Base-by-base conservation (phyloP, 768 basidiomycete species). In the Termitomyces sp. region DNA sequence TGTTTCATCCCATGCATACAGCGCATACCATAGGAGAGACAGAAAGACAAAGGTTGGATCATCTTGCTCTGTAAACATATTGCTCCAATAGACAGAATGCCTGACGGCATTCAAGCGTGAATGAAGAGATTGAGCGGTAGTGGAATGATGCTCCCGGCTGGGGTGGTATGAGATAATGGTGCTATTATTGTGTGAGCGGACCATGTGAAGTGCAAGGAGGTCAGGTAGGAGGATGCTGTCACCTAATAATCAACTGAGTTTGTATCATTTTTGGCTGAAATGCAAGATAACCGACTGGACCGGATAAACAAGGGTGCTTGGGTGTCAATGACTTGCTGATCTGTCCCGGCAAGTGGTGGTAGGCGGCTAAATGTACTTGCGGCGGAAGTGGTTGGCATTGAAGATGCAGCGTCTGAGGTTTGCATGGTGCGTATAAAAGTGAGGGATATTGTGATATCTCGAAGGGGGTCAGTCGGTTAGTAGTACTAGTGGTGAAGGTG, bases 1-100 rank as follows among this genome's bases (percentile, higher is more conserved):
- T 0, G 80, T 68, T 63, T 85, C 81, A 46, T 85, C 84, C 74
- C 84, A 85, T 0, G 82, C 76, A 60, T 85, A 85, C 25, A 84
- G 60, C 0, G 81, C 76, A 53, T 83, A 82, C 84, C 83, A 85
- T 22, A 85, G 64, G 7, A 78, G 66, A 43, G 77, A 70, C 6
- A 85, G 58, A 42, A 84, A 69, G 9, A 84, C 60, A 52, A 83
- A 82, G 0, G 82, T 85, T 7, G 83, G 80, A 53, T 84, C 83
- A 5, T 69, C 47, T 50, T 71, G 68, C 9, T 64, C 64, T 12
- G 57, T 66, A 64, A 71, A 80, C 42, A 78, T 75, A 15, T 68
- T 67, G 46, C 68, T 69, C 78, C 78, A 79, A 57, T 79, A 78
- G 2, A 78, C 76, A 0, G 74, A 74, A 20, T 66, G 68, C 4